Percentiles rank a stretch among this genome's conserved stretches.
phyloP scores from a whole-genome alignment of 306 rosid genomes.

The Vigna angularis region DNA sequence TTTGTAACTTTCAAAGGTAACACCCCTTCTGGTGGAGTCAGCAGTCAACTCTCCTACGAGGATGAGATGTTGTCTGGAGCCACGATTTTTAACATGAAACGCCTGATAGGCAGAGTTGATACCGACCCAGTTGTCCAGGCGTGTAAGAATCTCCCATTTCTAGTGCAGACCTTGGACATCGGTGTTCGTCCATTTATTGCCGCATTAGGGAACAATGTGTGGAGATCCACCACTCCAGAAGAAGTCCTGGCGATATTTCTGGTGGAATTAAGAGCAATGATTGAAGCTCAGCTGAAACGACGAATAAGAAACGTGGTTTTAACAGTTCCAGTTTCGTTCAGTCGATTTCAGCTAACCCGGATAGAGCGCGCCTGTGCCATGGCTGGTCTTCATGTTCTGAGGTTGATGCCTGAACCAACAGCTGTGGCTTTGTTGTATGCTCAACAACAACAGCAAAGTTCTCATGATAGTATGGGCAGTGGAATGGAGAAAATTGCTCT shows the following conservation, averaged over 20 bases:
- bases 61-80: constrained; percentile 75
- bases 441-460: constrained; percentile 70
- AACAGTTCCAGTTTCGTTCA: constrained; percentile 84
- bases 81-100: constrained; percentile 88
- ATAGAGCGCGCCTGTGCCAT: constrained; percentile 86
- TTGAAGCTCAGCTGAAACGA: constrained; percentile 66
- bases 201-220: constrained; percentile 72
- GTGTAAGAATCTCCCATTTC: constrained; percentile 80
- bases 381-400: constrained; percentile 85
- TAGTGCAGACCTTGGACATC: constrained; percentile 83
- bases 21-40: constrained; percentile 70
- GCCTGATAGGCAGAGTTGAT: constrained; percentile 85
- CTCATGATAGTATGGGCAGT: constrained; percentile 60
- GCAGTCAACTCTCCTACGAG: constrained; percentile 58
- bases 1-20: constrained; percentile 77
- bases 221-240: constrained; percentile 90
- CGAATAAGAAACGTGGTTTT: constrained; percentile 75
- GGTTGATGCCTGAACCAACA: constrained; percentile 92
- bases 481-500: constrained; percentile 79
- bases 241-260: constrained; percentile 81
- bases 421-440: constrained; percentile 89
- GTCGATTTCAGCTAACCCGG: constrained; percentile 82
- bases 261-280: constrained; percentile 69
- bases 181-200: constrained; percentile 87
- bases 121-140: constrained; percentile 84